Evolutionary conservation across 2,329 filamentous ascomycete species (phyloP).

Genomic region (Monosporascus sp.): DNA sequence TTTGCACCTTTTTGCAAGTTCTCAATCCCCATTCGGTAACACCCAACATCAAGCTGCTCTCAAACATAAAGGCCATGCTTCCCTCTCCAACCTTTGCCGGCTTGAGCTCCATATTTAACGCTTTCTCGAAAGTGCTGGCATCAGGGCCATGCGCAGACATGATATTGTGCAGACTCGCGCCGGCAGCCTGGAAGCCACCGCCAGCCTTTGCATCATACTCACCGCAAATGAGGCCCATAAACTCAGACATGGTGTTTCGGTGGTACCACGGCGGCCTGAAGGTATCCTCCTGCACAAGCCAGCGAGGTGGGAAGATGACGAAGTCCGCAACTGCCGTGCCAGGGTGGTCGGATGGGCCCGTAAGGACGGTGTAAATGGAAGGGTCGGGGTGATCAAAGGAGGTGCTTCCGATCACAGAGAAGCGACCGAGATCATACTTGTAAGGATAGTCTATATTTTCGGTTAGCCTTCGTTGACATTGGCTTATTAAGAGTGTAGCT

Average conservation of each 20-base stretch:
- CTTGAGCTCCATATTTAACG: constrained; percentile 10
- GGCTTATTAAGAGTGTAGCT: too few species aligned
- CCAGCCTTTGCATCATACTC: constrained; percentile 23
- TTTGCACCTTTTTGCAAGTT: too few species aligned
- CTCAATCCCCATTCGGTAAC: too few species aligned
- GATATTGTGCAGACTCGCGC: constrained; percentile 18
- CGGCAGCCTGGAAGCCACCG: constrained; percentile 28
- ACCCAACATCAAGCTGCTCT: too few species aligned
- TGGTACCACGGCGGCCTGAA: constrained; percentile 65
- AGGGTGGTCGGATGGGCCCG: constrained; percentile 48
- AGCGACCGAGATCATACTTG: constrained; percentile 52
- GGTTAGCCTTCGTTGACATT: too few species aligned
- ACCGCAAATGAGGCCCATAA: constrained; percentile 46
- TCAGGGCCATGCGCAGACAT: constrained; percentile 27
- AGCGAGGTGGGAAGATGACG: constrained; percentile 62
- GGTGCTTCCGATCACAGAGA: constrained; percentile 55
- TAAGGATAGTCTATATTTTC: constrained; percentile 29
- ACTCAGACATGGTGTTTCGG: constrained; percentile 52
- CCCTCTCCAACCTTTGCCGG: constrained; percentile 3
- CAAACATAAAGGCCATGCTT: constrained; percentile 7
- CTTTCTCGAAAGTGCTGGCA: constrained; percentile 25
- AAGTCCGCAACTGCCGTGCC: constrained; percentile 59
- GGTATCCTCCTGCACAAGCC: constrained; percentile 57
- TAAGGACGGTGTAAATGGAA: constrained; percentile 61
- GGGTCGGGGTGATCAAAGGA: constrained; percentile 63